phyloP scores from a whole-genome alignment of 495 filamentous ascomycete species.

The Aspergillus leporis region DNA sequence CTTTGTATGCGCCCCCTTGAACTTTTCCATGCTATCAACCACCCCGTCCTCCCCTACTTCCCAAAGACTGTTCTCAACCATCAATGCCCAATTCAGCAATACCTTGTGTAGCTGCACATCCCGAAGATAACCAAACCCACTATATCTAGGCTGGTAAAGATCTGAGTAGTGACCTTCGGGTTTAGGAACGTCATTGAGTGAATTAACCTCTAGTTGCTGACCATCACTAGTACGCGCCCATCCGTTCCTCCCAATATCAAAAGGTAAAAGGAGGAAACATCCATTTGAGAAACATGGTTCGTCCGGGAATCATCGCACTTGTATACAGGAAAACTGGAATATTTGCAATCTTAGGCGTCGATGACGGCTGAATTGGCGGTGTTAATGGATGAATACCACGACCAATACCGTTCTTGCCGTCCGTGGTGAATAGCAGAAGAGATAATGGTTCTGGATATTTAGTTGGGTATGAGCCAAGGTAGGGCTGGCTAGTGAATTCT shows the following conservation, averaged over 20 bases:
- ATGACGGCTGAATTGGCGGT: neutral
- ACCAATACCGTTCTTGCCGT: neutral
- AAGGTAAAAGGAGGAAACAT: neutral
- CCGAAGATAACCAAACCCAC: too few species aligned
- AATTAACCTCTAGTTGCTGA: neutral
- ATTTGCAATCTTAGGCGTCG: neutral
- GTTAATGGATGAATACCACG: too few species aligned
- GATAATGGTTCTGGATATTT: neutral
- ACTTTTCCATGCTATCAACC: too few species aligned
- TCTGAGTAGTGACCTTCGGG: too few species aligned
- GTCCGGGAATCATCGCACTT: neutral
- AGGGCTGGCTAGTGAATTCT: neutral
- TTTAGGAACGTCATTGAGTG: too few species aligned
- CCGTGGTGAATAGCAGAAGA: neutral
- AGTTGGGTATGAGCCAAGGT: neutral
- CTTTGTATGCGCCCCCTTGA: too few species aligned
- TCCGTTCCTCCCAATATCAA: neutral
- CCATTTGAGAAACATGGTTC: neutral
- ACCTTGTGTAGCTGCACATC: too few species aligned
- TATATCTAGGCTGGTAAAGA: too few species aligned
- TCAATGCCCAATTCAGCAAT: too few species aligned
- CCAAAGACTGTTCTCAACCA: too few species aligned
- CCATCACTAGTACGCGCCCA: neutral
- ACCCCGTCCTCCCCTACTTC: too few species aligned
- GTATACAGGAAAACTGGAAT: neutral